These are phyloP conservation scores for Populus hybrid DNA, from an alignment of 441 rosid genomes.

Conservation along the genomic window DNA sequence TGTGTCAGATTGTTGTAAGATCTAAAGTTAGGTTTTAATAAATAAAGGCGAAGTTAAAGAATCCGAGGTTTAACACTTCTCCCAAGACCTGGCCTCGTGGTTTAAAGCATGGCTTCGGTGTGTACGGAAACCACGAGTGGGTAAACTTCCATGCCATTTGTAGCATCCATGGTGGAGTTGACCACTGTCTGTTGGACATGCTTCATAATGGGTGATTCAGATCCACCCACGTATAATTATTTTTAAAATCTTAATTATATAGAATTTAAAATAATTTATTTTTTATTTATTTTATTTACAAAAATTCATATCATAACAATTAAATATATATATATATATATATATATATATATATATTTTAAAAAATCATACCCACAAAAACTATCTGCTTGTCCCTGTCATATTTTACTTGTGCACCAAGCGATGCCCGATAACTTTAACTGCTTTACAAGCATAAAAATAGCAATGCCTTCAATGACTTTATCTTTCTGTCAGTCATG, in stretches of 20 bases:
- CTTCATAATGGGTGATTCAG: too few species aligned
- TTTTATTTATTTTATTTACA: too few species aligned
- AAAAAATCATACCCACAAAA: too few species aligned
- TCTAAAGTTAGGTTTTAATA: neutral
- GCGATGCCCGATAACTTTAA: neutral
- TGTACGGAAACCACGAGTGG: constrained; percentile 9
- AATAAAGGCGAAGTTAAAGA: neutral
- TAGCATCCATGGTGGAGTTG: constrained; percentile 18
- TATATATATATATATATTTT: too few species aligned
- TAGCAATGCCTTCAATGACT: neutral
- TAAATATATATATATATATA: too few species aligned
- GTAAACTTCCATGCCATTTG: constrained; percentile 9
- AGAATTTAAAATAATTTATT: too few species aligned
- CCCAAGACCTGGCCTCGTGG: neutral
- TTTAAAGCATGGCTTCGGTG: neutral
- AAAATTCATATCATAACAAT: too few species aligned
- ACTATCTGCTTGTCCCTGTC: neutral
- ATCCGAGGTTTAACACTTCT: neutral
- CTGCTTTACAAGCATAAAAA: neutral
- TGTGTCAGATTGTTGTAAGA: neutral
- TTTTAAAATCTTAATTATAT: too few species aligned
- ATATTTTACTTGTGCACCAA: neutral
- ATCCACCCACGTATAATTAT: too few species aligned
- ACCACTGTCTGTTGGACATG: neutral
- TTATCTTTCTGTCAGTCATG: neutral